A percentile compares a stretch with the other conserved stretches of the same genome.
Evolutionary conservation across 2,329 filamentous ascomycete genomes (phyloP).

Genomic region (Eutypella sp.): DNA sequence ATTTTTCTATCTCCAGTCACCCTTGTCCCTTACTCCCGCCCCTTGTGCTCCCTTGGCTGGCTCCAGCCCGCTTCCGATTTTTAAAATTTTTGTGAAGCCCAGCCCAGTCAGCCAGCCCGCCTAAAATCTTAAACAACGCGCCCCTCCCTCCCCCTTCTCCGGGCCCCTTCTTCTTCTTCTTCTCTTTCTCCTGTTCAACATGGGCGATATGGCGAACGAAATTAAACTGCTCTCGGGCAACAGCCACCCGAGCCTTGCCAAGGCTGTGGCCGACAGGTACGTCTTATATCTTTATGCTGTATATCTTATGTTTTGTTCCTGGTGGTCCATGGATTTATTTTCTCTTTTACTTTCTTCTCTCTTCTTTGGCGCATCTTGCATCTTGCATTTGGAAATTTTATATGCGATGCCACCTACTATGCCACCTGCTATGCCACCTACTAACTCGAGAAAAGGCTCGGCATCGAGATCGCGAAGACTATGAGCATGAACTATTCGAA

Average conservation of each 20-base stretch:
- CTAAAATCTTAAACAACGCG: too few relatives aligned
- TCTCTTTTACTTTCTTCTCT: too few relatives aligned
- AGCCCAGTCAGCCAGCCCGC: too few relatives aligned
- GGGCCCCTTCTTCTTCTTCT: too few relatives aligned
- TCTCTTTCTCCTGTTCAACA: constrained; percentile 8
- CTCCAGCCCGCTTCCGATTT: too few relatives aligned
- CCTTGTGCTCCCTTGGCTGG: not conserved
- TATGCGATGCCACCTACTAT: too few relatives aligned
- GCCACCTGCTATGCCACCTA: constrained; percentile 5
- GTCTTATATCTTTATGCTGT: constrained; percentile 10
- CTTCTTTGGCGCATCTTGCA: too few relatives aligned
- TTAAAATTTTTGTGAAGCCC: not conserved
- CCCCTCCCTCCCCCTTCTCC: too few relatives aligned
- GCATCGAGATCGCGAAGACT: constrained; percentile 73
- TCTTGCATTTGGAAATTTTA: too few relatives aligned
- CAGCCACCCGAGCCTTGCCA: constrained; percentile 33
- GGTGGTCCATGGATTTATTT: not conserved
- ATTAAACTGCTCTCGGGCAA: constrained; percentile 37
- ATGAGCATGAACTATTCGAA: constrained; percentile 82
- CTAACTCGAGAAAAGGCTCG: constrained; percentile 61
- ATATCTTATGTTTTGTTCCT: not conserved
- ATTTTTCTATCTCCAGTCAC: not conserved
- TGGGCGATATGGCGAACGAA: constrained; percentile 32
- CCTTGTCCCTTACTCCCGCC: not conserved
- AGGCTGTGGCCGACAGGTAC: constrained; percentile 33